Conservation (phyloP, 768 basidiomycete species). For the Crepidotus variabilis region DNA sequence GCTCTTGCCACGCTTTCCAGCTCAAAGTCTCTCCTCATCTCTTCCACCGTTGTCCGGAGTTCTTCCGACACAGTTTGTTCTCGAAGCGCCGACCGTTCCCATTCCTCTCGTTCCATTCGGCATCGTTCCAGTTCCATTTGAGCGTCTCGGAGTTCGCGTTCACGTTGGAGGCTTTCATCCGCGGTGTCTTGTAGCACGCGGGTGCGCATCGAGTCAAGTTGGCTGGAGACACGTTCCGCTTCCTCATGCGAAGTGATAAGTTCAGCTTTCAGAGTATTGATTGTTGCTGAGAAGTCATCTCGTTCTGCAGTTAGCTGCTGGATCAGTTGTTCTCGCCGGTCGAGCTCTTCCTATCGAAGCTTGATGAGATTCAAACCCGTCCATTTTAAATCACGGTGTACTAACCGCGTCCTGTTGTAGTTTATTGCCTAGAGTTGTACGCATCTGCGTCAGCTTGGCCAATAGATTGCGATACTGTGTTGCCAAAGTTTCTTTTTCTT, state of each 20-base stretch:
- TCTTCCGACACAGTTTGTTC: conserved; percentile 77
- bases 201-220: conserved; percentile 66
- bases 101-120: conserved; percentile 72
- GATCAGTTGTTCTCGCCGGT: conserved; percentile 82
- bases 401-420: conserved; percentile 92
- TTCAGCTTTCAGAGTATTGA: conserved; percentile 81
- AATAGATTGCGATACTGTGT: conserved; percentile 84
- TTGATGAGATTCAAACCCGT: background rate
- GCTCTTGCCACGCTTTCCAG: conserved; percentile 31
- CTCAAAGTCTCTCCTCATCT: conserved; percentile 61
- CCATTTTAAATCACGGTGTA: conserved; percentile 6
- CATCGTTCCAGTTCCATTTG: conserved; percentile 86
- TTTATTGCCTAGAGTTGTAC: conserved; percentile 90
- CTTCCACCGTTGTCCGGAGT: conserved; percentile 51
- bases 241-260: conserved; percentile 75
- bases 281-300: conserved; percentile 63
- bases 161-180: conserved; percentile 67
- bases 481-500: conserved; percentile 87
- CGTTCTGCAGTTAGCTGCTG: conserved; percentile 76
- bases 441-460: conserved; percentile 88
- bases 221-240: conserved; percentile 60
- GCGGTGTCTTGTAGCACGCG: conserved; percentile 63
- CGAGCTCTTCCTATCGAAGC: conserved; percentile 88
- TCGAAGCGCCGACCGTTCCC: conserved; percentile 45
- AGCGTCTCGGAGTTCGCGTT: conserved; percentile 76